Evolutionary conservation across 2,329 filamentous ascomycete species (phyloP), one percentile per base, ranked within the genome.

Genomic region (Penicillium sp.): DNA sequence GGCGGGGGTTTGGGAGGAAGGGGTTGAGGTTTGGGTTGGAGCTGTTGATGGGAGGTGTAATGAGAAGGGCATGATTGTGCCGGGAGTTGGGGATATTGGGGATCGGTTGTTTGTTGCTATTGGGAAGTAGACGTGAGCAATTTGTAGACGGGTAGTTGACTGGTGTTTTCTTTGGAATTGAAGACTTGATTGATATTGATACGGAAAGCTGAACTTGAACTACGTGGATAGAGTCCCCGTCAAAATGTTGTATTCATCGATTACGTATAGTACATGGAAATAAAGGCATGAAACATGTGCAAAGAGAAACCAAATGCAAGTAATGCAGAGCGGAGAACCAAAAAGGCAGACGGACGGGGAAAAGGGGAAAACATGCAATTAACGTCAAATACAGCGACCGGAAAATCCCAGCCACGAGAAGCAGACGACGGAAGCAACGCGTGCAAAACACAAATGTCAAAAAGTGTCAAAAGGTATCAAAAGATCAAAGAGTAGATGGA

Each of bases 71-170:
- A 96, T 96, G 91, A 86, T 96, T 57, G 88, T 87, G 76, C 92
- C 92, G 0, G 92, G 92, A 0, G 66, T 96, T 57, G 92, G 92
- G 1, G 92, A 96, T 74, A 86, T 96, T 51, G 92, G 92, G 1
- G 92, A 97, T 74, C 79, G 92, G 44, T 71, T 97, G 72, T 96
- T 92, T 73, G 76, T 95, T 74, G 95, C 92, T 0, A 81, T 92
- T 69, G 92, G 91, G 20, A 96, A 95, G 71, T 95, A 68, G 48
- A 30, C 13, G 10, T 11, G 11, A 5, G 5, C 14, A 14, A 13
- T 11, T 30, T 30, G 27, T 30, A 27, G 25, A 8, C 10, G 27
- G 27, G 2, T 22, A 4, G 5, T 7, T 27, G 33, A 36, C 7
- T 36, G 33, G 11, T 36, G n/a, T 36, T 36, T 36, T 36, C 33